These are phyloP conservation scores for Calonectria crousiana DNA, from an alignment of 2,329 filamentous ascomycete genomes.

Conservation along the genomic window DNA sequence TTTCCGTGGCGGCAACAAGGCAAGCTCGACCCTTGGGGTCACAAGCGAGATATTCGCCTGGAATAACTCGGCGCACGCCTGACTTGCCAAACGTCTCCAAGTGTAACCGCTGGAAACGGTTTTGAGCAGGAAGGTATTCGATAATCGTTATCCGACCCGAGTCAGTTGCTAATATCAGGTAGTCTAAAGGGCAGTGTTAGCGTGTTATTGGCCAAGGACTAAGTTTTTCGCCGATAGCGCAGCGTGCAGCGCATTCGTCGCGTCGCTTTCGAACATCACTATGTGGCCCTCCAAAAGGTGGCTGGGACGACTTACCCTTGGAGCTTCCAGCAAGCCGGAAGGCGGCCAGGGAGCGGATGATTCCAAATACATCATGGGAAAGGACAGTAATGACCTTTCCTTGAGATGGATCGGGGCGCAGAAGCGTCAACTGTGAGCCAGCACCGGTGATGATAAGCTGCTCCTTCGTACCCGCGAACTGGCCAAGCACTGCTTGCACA, in stretches of 20 bases:
- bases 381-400: conserved; percentile 89
- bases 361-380: conserved; percentile 95
- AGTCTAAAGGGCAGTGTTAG: conserved; percentile 73
- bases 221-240: conserved; percentile 29
- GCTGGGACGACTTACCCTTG: conserved; percentile 81
- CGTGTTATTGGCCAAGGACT: conserved; percentile 44
- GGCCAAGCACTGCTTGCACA: conserved; percentile 90
- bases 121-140: conserved; percentile 89
- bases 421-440: conserved; percentile 88
- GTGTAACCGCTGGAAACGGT: conserved; percentile 89
- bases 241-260: conserved; percentile 37
- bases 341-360: conserved; percentile 88
- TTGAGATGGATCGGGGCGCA: conserved; percentile 86
- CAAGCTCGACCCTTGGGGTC: conserved; percentile 97
- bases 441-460: conserved; percentile 97
- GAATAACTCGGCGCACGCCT: conserved; percentile 90
- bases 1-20: conserved; percentile 93
- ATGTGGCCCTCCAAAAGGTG: conserved; percentile 68
- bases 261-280: conserved; percentile 67
- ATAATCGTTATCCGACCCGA: conserved; percentile 95
- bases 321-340: conserved; percentile 93
- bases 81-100: conserved; percentile 99
- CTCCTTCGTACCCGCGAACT: conserved; percentile 96
- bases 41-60: conserved; percentile 94
- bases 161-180: conserved; percentile 94